These are phyloP conservation scores for Tylopilus rubrobrunneus DNA, from an alignment of 768 basidiomycete genomes.

Conservation along the genomic window DNA sequence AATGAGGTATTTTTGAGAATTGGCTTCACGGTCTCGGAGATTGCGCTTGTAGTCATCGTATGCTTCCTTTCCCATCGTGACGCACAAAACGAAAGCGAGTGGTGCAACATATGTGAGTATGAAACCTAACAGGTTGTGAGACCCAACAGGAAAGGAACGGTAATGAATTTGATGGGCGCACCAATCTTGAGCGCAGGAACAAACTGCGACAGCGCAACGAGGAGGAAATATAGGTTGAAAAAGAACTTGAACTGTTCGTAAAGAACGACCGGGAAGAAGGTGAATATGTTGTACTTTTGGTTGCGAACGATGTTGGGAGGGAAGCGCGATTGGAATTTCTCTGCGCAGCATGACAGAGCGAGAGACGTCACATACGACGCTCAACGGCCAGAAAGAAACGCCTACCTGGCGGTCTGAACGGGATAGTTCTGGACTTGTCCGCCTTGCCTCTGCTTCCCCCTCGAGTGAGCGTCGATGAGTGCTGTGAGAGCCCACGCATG, in stretches of 20 bases:
- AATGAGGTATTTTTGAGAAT: constrained; percentile 86
- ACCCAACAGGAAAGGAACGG: not conserved
- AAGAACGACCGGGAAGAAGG: constrained; percentile 95
- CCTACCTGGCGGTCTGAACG: constrained; percentile 70
- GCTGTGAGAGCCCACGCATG: constrained; percentile 9
- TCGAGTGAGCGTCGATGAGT: constrained; percentile 19
- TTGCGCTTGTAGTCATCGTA: constrained; percentile 94
- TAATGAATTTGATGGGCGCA: constrained; percentile 32
- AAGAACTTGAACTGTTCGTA: constrained; percentile 99
- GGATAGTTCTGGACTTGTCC: constrained; percentile 74
- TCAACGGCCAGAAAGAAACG: constrained; percentile 1
- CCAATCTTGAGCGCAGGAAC: constrained; percentile 95
- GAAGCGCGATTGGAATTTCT: constrained; percentile 66
- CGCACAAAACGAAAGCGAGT: constrained; percentile 87
- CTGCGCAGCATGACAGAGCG: constrained; percentile 31
- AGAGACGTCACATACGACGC: not conserved
- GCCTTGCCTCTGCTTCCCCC: constrained; percentile 31
- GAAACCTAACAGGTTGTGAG: constrained; percentile 56
- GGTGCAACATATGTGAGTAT: constrained; percentile 96
- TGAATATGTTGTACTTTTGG: constrained; percentile 95
- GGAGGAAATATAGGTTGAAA: constrained; percentile 97
- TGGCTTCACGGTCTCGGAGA: constrained; percentile 89
- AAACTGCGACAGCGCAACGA: constrained; percentile 95
- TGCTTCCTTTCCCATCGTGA: constrained; percentile 99
- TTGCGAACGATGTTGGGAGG: constrained; percentile 93